A percentile compares a stretch with the other conserved stretches of the same genome.
phyloP scores from a whole-genome alignment of 2,329 filamentous ascomycete species.

The Akanthomyces uredinophilus region DNA sequence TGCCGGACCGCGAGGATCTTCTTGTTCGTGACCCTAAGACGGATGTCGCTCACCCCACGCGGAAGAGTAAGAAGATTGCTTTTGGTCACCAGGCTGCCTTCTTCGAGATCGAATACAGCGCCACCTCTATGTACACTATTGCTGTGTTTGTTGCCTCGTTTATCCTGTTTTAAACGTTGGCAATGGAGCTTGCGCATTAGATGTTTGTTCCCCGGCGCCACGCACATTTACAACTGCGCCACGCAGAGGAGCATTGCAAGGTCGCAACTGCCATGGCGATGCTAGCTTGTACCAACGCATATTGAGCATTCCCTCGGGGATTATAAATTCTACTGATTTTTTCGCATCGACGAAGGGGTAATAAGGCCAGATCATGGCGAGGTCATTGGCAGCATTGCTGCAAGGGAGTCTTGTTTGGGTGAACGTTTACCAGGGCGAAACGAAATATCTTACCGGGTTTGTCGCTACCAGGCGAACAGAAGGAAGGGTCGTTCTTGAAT shows the following conservation, averaged over 20 bases:
- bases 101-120: constrained; percentile 51
- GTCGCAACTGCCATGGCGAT: not conserved
- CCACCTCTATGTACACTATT: constrained; percentile 45
- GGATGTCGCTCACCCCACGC: constrained; percentile 46
- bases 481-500: not conserved
- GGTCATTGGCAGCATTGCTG: constrained; percentile 1
- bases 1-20: constrained; percentile 54
- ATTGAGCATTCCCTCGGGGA: not conserved
- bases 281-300: not conserved
- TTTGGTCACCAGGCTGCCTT: constrained; percentile 49
- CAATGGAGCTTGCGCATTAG: not conserved
- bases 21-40: constrained; percentile 51
- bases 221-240: too few relatives aligned
- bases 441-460: not conserved
- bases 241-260: not conserved
- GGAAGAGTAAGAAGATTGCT: constrained; percentile 48
- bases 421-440: constrained; percentile 12
- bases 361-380: not conserved
- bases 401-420: constrained; percentile 3
- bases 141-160: constrained; percentile 44
- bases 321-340: not conserved
- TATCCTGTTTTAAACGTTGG: constrained; percentile 18
- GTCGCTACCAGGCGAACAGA: constrained; percentile 8
- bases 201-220: not conserved
- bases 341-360: not conserved